A percentile compares a stretch with the other conserved stretches of the same genome.
phyloP scores from a whole-genome alignment of 2,329 filamentous ascomycete genomes.

The Talaromyces sp. region DNA sequence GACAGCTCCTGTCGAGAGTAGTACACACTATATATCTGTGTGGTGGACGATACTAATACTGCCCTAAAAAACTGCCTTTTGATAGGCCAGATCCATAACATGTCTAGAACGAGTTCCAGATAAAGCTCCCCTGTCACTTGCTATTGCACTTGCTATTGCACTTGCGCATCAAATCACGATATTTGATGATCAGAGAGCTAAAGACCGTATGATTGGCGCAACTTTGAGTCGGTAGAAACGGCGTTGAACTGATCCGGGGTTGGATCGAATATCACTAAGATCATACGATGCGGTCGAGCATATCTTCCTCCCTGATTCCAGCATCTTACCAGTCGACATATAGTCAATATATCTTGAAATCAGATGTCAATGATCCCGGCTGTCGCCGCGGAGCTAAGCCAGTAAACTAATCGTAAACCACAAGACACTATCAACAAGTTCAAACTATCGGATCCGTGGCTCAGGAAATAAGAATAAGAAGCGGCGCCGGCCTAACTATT shows the following conservation, averaged over 20 bases:
- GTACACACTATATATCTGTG: background rate
- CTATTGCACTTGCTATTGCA: background rate
- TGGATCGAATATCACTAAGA: background rate
- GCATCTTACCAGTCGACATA: background rate
- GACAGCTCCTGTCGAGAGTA: background rate
- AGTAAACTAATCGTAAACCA: background rate
- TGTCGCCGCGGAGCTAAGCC: background rate
- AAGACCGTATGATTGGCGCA: background rate
- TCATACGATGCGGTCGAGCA: background rate
- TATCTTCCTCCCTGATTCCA: background rate
- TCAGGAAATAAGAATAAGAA: background rate
- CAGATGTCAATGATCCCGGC: constrained; percentile 1
- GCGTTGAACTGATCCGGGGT: background rate
- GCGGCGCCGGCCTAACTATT: constrained; percentile 22
- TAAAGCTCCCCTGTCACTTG: background rate
- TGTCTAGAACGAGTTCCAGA: background rate
- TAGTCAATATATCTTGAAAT: background rate
- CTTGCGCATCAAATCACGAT: background rate
- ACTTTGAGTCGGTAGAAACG: background rate
- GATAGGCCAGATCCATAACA: background rate
- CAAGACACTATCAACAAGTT: too few relatives aligned
- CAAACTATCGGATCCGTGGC: background rate
- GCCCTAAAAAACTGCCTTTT: background rate
- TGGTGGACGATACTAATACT: background rate
- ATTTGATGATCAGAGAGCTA: background rate